Base-by-base conservation (phyloP, 805 yeast genomes). In the Candida oleophila region DNA sequence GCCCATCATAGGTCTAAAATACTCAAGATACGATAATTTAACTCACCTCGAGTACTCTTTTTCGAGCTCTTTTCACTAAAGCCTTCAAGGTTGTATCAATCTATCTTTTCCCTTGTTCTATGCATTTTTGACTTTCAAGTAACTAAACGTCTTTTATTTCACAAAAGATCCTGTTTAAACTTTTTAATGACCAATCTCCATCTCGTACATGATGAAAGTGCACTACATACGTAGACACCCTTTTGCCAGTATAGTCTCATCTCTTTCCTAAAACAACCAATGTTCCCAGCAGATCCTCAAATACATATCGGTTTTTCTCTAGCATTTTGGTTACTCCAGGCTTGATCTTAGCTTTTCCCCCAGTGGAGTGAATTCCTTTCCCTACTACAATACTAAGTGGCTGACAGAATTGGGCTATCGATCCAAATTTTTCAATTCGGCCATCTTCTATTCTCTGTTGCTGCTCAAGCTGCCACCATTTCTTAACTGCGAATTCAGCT, bases 401-500 rank as follows among this genome's bases (percentile, higher is more conserved):
- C 1, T 62, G 67, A 1, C 78, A 71, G 57, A 69, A 68, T 9
- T 55, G 46, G 0, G 74, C 82, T 22, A 60, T 62, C 0, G 65
- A 48, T 1, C 74, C 69, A 44, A 58, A 62, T 22, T 59, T 50
- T 3, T 61, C 47, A 20, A 70, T 56, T 3, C 62, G 68, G 0
- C 81, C 80, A 19, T 69, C 65, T 3, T 57, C 45, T 2, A 64
- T 52, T 44, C 91, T 57, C 19, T 62, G 59, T 1, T 54, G 52
- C 16, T 73, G 35, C 58, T 87, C 92, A 20, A 68, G 69, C 1
- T 57, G 49, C 92, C 92, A 87, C 94, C 94, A 87, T 3, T 58
- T 62, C 0, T 55, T 38, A 2, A 83, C 56, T 0, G 74, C 76
- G 9, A 35, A 42, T 3, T 57, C 46, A 1, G 75, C 63, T 1